These are phyloP conservation scores for Aspergillus heteromorphus DNA, from an alignment of 495 filamentous ascomycete genomes.

Conservation along the genomic window DNA sequence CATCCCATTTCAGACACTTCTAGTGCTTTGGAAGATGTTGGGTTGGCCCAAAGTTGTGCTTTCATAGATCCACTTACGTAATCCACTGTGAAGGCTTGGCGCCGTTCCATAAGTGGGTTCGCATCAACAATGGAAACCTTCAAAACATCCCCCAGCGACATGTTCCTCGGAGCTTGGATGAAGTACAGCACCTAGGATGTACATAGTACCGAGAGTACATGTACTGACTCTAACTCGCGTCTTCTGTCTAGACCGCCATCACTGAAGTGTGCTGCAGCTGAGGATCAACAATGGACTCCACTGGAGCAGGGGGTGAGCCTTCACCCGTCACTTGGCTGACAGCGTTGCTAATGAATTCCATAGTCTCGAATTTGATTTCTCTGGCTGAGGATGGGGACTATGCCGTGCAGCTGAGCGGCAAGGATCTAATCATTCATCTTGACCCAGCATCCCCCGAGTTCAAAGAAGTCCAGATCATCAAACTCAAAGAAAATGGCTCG, in stretches of 20 bases:
- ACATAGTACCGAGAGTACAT: neutral
- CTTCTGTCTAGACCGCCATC: neutral
- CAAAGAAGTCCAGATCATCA: slow-evolving; percentile 30
- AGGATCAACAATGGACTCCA: slow-evolving; percentile 34
- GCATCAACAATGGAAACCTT: neutral
- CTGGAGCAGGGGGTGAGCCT: slow-evolving; percentile 25
- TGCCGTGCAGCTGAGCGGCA: slow-evolving; percentile 30
- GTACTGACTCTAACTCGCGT: neutral
- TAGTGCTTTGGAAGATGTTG: too few species aligned
- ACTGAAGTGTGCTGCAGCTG: slow-evolving; percentile 2
- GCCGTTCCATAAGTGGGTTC: neutral
- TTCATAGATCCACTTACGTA: neutral
- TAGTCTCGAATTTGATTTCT: slow-evolving; percentile 21
- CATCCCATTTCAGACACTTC: too few species aligned
- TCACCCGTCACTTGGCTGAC: neutral
- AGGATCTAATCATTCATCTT: slow-evolving; percentile 35
- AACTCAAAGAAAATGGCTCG: slow-evolving; percentile 25
- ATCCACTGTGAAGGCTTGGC: neutral
- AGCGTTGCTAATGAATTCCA: neutral
- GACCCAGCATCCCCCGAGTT: slow-evolving; percentile 25
- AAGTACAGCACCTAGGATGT: neutral
- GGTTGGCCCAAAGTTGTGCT: neutral
- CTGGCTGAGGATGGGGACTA: slow-evolving; percentile 35
- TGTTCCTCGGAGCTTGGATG: neutral
- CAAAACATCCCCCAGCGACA: neutral